Evolutionary conservation across 805 yeast species (phyloP).

Genomic region (Candida hungchunana): DNA sequence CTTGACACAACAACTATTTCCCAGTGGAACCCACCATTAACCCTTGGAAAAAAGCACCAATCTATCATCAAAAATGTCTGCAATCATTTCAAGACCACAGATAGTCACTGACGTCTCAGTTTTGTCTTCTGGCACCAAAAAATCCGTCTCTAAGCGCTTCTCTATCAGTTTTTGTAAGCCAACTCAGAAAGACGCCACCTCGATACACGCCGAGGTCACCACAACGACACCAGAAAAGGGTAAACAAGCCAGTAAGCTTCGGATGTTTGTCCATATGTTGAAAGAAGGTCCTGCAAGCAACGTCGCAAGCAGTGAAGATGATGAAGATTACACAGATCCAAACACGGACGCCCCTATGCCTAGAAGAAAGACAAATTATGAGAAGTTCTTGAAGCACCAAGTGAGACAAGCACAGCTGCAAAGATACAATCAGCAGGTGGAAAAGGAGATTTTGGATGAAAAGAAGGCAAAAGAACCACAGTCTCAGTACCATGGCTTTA

Average conservation of each 20-base stretch:
- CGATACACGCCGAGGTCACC: too few relatives aligned
- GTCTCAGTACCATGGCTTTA: neutral
- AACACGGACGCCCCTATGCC: constrained; percentile 18
- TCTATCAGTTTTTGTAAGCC: constrained; percentile 2
- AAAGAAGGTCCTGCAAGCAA: constrained; percentile 20
- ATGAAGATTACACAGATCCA: constrained; percentile 1
- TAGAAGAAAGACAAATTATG: constrained; percentile 16
- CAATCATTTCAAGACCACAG: neutral
- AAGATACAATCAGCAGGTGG: constrained; percentile 6
- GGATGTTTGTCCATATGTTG: constrained; percentile 68
- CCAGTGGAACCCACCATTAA: too few relatives aligned
- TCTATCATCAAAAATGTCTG: neutral
- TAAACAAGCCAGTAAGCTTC: constrained; percentile 36
- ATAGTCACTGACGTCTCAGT: neutral
- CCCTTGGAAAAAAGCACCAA: too few relatives aligned
- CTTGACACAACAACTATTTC: constrained; percentile 4
- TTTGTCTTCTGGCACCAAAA: neutral
- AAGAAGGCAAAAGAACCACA: neutral
- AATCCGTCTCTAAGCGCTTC: constrained; percentile 2
- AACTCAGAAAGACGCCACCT: constrained; percentile 1
- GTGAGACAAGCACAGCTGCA: constrained; percentile 19
- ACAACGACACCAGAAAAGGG: neutral
- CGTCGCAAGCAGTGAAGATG: neutral
- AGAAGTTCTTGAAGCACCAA: constrained; percentile 16
- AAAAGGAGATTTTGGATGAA: constrained; percentile 3